phyloP scores from a whole-genome alignment of 1,139 yeast genomes.

The Hansenula sp. region DNA sequence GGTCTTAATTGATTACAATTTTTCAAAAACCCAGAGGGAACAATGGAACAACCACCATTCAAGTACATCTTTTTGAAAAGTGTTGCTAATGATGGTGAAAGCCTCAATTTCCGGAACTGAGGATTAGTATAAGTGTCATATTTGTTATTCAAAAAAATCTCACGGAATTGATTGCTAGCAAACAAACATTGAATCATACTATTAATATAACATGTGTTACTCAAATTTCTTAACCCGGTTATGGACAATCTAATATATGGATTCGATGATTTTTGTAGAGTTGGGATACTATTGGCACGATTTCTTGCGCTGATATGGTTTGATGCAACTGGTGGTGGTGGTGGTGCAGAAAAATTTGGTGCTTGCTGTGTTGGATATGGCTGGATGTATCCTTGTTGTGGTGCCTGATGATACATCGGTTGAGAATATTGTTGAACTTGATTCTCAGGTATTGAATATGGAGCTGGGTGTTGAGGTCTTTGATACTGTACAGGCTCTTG shows the following conservation, averaged over 20 bases:
- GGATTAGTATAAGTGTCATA: constrained; percentile 39
- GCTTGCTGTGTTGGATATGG: constrained; percentile 9
- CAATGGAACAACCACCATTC: constrained; percentile 59
- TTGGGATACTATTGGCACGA: constrained; percentile 23
- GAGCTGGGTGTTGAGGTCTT: neutral
- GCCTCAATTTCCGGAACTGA: constrained; percentile 28
- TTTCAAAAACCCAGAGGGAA: constrained; percentile 61
- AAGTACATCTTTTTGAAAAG: constrained; percentile 42
- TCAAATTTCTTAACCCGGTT: constrained; percentile 66
- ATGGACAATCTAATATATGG: constrained; percentile 38
- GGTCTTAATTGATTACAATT: constrained; percentile 54
- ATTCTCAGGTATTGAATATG: neutral
- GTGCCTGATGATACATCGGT: neutral
- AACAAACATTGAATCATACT: constrained; percentile 65
- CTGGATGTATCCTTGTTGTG: neutral
- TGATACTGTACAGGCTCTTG: neutral
- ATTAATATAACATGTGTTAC: constrained; percentile 72
- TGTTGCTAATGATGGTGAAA: constrained; percentile 45
- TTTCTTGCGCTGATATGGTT: neutral
- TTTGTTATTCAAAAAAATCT: constrained; percentile 38
- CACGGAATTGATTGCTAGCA: constrained; percentile 44
- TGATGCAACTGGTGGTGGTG: constrained; percentile 12
- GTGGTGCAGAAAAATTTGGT: constrained; percentile 5
- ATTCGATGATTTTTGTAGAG: constrained; percentile 37
- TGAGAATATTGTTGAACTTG: neutral